Conservation (phyloP, 2,329 filamentous ascomycete species). For the Pseudopyrenochaeta lycopersici region DNA sequence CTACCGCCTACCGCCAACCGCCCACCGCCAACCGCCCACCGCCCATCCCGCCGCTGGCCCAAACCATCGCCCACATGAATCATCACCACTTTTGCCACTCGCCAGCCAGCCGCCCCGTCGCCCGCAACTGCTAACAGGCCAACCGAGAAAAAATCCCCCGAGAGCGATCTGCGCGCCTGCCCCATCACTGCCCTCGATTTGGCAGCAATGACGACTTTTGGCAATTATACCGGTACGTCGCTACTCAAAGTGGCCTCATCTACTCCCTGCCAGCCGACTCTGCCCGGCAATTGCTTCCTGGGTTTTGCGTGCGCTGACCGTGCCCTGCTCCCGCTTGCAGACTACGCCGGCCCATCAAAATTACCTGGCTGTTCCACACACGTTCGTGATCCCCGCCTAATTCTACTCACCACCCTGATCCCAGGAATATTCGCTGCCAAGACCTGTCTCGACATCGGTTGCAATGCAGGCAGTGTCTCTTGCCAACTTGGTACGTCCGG, state of each 20-base stretch:
- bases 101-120: conserved; percentile 9
- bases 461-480: conserved; percentile 50
- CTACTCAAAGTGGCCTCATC: conserved; percentile 18
- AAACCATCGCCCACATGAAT: conserved; percentile 21
- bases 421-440: conserved; percentile 47
- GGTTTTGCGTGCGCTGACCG: conserved; percentile 19
- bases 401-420: conserved; percentile 41
- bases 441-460: conserved; percentile 50
- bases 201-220: conserved; percentile 41
- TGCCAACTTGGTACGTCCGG: conserved; percentile 49
- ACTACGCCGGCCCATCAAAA: conserved; percentile 50
- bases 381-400: conserved; percentile 48
- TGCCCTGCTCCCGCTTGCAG: conserved; percentile 27
- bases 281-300: conserved; percentile 27
- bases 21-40: conserved; percentile 17
- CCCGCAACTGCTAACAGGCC: conserved; percentile 12
- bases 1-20: conserved; percentile 14
- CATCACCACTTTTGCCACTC: conserved; percentile 27
- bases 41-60: conserved; percentile 17
- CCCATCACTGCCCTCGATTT: conserved; percentile 12
- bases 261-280: conserved; percentile 17
- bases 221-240: conserved; percentile 43
- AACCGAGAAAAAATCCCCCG: conserved; percentile 22
- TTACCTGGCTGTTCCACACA: conserved; percentile 46
- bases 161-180: conserved; percentile 32